These are phyloP conservation scores for Phytopythium delawarense DNA, from an alignment of 352 stramenopile species.

Conservation along the genomic window DNA sequence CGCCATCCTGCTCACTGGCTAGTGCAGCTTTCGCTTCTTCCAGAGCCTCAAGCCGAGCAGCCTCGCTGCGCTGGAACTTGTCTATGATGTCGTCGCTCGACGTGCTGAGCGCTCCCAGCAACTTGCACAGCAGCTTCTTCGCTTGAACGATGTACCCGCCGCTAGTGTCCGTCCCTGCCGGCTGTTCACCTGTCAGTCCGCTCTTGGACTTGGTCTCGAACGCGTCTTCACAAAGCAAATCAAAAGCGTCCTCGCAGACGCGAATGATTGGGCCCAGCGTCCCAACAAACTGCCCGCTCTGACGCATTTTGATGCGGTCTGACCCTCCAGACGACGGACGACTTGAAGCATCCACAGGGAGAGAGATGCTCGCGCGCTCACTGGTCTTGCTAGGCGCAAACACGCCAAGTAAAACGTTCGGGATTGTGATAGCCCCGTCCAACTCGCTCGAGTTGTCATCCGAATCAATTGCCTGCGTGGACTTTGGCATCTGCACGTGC, in stretches of 20 bases:
- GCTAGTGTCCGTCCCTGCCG: neutral
- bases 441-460: neutral
- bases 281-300: constrained; percentile 14
- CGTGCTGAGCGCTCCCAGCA: constrained; percentile 42
- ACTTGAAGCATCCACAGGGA: neutral
- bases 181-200: neutral
- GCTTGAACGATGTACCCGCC: constrained; percentile 10
- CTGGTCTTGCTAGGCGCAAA: constrained; percentile 5
- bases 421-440: constrained; percentile 25
- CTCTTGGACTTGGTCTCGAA: neutral
- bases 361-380: neutral
- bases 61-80: constrained; percentile 39
- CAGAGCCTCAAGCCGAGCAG: constrained; percentile 8
- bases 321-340: neutral
- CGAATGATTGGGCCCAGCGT: constrained; percentile 26
- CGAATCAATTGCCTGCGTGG: neutral
- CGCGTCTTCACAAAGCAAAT: constrained; percentile 43
- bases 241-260: constrained; percentile 55
- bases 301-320: neutral
- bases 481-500: neutral
- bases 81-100: constrained; percentile 41
- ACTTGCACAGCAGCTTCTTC: constrained; percentile 30
- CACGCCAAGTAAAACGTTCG: constrained; percentile 38
- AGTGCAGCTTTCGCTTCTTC: constrained; percentile 19
- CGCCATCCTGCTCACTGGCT: constrained; percentile 9